Evolutionary conservation across 257 asterid species (phyloP), one percentile per base, ranked within the genome.

Genomic region (Fraxinus cuspidata): DNA sequence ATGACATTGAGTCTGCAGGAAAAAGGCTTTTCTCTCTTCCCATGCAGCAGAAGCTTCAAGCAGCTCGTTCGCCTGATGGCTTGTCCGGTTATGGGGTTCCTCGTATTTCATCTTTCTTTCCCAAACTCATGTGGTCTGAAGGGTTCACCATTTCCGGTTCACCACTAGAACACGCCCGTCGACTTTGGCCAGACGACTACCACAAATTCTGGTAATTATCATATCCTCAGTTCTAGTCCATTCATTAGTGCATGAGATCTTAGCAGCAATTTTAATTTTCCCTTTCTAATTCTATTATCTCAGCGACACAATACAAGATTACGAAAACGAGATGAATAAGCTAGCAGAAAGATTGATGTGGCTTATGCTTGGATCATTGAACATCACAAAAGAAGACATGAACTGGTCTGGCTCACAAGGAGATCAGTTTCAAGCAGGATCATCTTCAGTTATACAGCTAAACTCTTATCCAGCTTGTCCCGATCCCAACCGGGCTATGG

Each of bases 401-500:
- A 84, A 88, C 38, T 96, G 99, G 99, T 96, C 84, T 0, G 38
- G 78, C 70, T 81, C 69, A 27, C 25, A 73, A 60, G 83, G 74
- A 13, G 74, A 73, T 63, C 32, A 63, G 5, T 15, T 38, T 21
- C 81, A 82, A 44, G 87, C 72, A 2, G 96, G 92, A 7, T 75
- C 69, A 63, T 63, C 83, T 6, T 90, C 96, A 0, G 98, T 92
- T 19, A 34, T 96, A 44, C 99, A 96, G 7, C 72, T 93, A 27
- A 96, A 96, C 76, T 96, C 92, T 0, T 96, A 96, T 83, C 99
- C 99, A 2, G 92, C 92, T 16, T 96, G 99, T 73, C 99, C 98
- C 8, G 99, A 93, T 7, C 99, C 98, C 0, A 93, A 83, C 40
- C 87, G 98, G 28, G 99, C 98, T n/a, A 96, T 96, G 99, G 99